A percentile compares a stretch with the other conserved stretches of the same genome.
These are phyloP conservation scores for Zelopaecilomyces penicillatus DNA, from an alignment of 2,329 filamentous ascomycete genomes.

Conservation along the genomic window DNA sequence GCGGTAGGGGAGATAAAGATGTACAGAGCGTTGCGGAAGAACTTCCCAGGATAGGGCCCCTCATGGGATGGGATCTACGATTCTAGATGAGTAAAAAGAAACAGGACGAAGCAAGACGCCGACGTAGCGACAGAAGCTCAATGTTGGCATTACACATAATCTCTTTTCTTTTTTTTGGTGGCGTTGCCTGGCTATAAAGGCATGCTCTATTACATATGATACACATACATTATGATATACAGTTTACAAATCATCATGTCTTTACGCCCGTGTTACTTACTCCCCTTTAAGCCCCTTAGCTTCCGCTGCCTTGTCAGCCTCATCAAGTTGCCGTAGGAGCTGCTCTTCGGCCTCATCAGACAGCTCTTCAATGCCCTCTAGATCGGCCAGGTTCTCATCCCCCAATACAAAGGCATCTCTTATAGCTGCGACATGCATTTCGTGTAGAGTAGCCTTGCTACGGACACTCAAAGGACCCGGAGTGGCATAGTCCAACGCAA, in stretches of 20 bases:
- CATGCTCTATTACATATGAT: neutral
- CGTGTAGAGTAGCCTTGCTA: conserved; percentile 29
- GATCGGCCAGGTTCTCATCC: conserved; percentile 27
- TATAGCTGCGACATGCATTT: conserved; percentile 29
- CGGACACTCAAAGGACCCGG: conserved; percentile 28
- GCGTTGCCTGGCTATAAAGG: neutral
- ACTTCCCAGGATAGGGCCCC: conserved; percentile 76
- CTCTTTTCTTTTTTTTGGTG: neutral
- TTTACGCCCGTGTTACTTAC: conserved; percentile 6
- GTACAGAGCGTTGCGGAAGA: conserved; percentile 97
- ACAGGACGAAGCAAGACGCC: neutral
- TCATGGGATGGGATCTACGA: conserved; percentile 68
- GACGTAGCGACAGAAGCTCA: neutral
- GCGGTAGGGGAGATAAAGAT: conserved; percentile 93
- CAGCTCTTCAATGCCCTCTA: conserved; percentile 31
- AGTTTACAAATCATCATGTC: neutral
- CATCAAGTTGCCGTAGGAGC: conserved; percentile 25
- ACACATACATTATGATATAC: neutral
- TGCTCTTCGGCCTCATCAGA: conserved; percentile 29
- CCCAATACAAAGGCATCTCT: conserved; percentile 41
- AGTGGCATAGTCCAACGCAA: conserved; percentile 34
- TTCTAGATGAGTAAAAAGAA: conserved; percentile 33
- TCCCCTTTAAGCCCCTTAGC: neutral
- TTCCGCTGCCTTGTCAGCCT: conserved; percentile 12
- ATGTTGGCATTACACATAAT: neutral